These are phyloP conservation scores for Penicillium sp. DNA, from an alignment of 2,329 filamentous ascomycete species.

Conservation along the genomic window DNA sequence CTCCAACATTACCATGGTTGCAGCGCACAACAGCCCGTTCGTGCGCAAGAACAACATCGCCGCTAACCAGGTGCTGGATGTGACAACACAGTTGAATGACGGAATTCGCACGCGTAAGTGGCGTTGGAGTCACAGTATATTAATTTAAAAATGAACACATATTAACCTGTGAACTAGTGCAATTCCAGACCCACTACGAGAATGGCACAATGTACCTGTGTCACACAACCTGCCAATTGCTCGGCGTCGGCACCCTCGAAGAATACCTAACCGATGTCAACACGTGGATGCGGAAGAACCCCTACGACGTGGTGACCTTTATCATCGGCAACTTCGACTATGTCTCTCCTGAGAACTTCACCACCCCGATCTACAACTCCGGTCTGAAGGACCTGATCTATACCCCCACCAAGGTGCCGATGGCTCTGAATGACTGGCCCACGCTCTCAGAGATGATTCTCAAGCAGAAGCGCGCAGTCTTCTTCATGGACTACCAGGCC, in stretches of 20 bases:
- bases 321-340: constrained; percentile 82
- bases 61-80: constrained; percentile 69
- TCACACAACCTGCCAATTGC: constrained; percentile 77
- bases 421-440: constrained; percentile 76
- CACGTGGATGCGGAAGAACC: constrained; percentile 71
- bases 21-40: constrained; percentile 80
- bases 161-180: constrained; percentile 44
- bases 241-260: constrained; percentile 76
- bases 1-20: constrained; percentile 76
- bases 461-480: constrained; percentile 65
- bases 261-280: constrained; percentile 68
- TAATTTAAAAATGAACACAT: neutral
- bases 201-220: constrained; percentile 71
- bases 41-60: constrained; percentile 66
- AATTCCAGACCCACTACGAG: constrained; percentile 58
- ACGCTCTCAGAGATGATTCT: constrained; percentile 76
- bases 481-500: constrained; percentile 83
- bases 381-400: constrained; percentile 74
- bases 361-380: constrained; percentile 64
- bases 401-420: constrained; percentile 66
- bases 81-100: constrained; percentile 72
- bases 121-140: neutral
- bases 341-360: constrained; percentile 63
- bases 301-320: constrained; percentile 84
- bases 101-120: constrained; percentile 58